A percentile compares a stretch with the other conserved stretches of the same genome.
These are phyloP conservation scores for Neoarthrinium moseri DNA, from an alignment of 2,329 filamentous ascomycete species.

Conservation along the genomic window DNA sequence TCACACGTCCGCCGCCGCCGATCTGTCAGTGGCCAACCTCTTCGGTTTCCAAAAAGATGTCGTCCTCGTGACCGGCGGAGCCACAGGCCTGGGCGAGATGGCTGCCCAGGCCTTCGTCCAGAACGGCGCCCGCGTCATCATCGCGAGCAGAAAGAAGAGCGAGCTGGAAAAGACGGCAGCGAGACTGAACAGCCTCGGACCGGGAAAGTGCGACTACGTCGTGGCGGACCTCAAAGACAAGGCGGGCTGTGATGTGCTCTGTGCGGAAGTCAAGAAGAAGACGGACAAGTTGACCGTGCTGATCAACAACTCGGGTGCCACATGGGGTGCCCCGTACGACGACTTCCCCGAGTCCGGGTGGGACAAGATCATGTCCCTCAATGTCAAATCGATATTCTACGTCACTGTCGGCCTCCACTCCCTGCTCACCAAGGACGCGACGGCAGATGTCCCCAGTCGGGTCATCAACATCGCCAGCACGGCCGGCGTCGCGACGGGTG, in stretches of 20 bases:
- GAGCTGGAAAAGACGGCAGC: constrained; percentile 7
- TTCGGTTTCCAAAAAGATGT: constrained; percentile 4
- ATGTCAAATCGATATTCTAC: constrained; percentile 12
- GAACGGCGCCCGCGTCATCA: constrained; percentile 12
- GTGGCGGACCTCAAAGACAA: constrained; percentile 12
- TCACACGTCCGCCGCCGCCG: constrained; percentile 1
- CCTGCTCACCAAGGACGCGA: constrained; percentile 8
- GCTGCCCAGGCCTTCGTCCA: constrained; percentile 12
- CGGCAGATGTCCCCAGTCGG: constrained; percentile 6
- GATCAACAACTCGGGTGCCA: constrained; percentile 11
- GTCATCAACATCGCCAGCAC: constrained; percentile 12
- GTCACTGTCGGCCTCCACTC: constrained; percentile 10
- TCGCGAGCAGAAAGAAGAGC: constrained; percentile 11
- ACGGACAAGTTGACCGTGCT: constrained; percentile 9
- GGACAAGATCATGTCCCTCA: constrained; percentile 13
- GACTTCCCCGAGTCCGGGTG: constrained; percentile 12
- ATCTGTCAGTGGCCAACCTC: constrained; percentile 9
- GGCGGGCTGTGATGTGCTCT: constrained; percentile 9
- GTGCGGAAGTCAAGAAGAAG: constrained; percentile 5
- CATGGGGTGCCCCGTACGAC: constrained; percentile 12
- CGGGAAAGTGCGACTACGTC: constrained; percentile 10
- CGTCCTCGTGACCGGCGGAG: constrained; percentile 9
- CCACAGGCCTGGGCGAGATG: constrained; percentile 12
- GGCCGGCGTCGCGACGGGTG: constrained; percentile 4
- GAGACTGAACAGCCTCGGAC: constrained; percentile 10